These are phyloP conservation scores for Hypoxylon crocopeplum DNA, from an alignment of 495 filamentous ascomycete genomes.

Conservation along the genomic window DNA sequence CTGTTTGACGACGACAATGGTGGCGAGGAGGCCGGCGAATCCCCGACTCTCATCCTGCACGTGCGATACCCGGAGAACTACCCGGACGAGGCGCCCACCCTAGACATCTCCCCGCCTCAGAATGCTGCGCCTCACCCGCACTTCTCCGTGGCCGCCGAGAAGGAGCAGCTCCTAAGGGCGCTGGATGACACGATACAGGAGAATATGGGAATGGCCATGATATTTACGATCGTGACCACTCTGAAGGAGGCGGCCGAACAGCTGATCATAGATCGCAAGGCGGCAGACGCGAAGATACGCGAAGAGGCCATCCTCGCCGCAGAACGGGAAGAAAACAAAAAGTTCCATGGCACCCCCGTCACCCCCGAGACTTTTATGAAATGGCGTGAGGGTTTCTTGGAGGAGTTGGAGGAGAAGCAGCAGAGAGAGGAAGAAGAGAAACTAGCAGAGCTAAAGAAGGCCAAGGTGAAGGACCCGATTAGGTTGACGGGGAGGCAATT, in stretches of 20 bases:
- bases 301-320: slow-evolving; percentile 72
- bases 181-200: slow-evolving; percentile 78
- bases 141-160: slow-evolving; percentile 67
- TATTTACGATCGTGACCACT: slow-evolving; percentile 86
- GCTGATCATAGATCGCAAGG: slow-evolving; percentile 71
- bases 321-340: slow-evolving; percentile 93
- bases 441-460: slow-evolving; percentile 79
- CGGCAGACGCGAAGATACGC: slow-evolving; percentile 63
- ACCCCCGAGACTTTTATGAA: slow-evolving; percentile 80
- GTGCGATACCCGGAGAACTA: slow-evolving; percentile 87
- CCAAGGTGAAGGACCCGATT: slow-evolving; percentile 64
- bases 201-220: slow-evolving; percentile 97
- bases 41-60: slow-evolving; percentile 74
- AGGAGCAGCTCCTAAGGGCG: slow-evolving; percentile 68
- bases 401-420: slow-evolving; percentile 77
- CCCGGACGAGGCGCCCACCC: slow-evolving; percentile 80
- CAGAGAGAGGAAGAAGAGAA: slow-evolving; percentile 69
- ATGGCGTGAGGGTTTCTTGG: slow-evolving; percentile 81
- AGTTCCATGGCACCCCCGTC: slow-evolving; percentile 92
- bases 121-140: slow-evolving; percentile 71
- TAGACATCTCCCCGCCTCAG: slow-evolving; percentile 75
- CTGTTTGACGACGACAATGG: slow-evolving; percentile 60
- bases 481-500: slow-evolving; percentile 81
- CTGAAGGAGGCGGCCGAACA: slow-evolving; percentile 88
- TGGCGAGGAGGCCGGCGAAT: slow-evolving; percentile 62